phyloP scores from a whole-genome alignment of 1,139 yeast species.

The Candida anutae region DNA sequence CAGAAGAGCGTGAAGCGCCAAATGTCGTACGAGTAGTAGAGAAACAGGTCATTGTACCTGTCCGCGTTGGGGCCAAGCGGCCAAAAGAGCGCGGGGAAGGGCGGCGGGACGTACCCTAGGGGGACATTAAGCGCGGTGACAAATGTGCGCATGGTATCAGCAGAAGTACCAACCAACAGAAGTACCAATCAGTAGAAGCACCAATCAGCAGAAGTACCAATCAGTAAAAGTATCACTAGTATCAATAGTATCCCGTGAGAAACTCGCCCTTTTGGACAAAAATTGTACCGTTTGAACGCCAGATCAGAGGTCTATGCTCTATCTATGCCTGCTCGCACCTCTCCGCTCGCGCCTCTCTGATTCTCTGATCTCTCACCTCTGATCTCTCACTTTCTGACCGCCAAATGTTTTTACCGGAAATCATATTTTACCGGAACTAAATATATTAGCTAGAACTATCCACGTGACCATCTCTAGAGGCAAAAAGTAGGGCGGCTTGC shows the following conservation, averaged over 20 bases:
- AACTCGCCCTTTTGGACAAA: too few relatives aligned
- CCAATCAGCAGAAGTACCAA: too few relatives aligned
- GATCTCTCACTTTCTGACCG: background rate
- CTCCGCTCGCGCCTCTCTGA: too few relatives aligned
- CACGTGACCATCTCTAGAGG: background rate
- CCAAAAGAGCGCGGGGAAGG: conserved; percentile 76
- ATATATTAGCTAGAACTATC: background rate
- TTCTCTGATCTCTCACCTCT: too few relatives aligned
- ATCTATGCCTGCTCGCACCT: too few relatives aligned
- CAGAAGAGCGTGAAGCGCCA: conserved; percentile 81
- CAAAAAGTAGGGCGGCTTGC: background rate
- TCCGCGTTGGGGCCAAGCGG: conserved; percentile 44
- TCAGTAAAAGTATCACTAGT: too few relatives aligned
- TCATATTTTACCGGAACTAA: background rate
- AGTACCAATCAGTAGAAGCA: too few relatives aligned
- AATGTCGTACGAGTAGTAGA: conserved; percentile 67
- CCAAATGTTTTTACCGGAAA: background rate
- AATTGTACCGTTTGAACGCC: too few relatives aligned
- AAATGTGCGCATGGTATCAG: conserved; percentile 34
- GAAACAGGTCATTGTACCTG: conserved; percentile 44
- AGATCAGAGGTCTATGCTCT: too few relatives aligned
- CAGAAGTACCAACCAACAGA: too few relatives aligned
- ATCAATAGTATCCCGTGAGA: too few relatives aligned
- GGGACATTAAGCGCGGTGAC: conserved; percentile 48
- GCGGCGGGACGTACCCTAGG: conserved; percentile 72